phyloP scores from a whole-genome alignment of 495 filamentous ascomycete species.

The Xylaria palmicola region DNA sequence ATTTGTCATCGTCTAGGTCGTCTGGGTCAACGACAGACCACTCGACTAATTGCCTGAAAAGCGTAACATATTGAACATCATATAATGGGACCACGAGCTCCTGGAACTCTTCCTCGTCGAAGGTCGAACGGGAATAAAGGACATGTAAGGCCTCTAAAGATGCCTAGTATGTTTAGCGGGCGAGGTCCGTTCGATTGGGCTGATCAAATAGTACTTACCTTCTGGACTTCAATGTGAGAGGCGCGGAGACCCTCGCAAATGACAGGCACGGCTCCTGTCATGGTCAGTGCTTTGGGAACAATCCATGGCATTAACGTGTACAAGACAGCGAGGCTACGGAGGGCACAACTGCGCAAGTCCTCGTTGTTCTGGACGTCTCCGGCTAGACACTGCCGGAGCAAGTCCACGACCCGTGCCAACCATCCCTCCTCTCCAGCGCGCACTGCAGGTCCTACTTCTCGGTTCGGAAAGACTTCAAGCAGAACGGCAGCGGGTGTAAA shows the following conservation, averaged over 20 bases:
- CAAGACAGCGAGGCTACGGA: slow-evolving; percentile 73
- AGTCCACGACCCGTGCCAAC: slow-evolving; percentile 71
- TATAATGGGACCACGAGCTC: slow-evolving; percentile 79
- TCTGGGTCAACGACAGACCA: slow-evolving; percentile 78
- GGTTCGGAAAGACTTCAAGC: slow-evolving; percentile 66
- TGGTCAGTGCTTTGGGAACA: slow-evolving; percentile 74
- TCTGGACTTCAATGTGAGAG: slow-evolving; percentile 69
- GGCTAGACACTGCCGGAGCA: slow-evolving; percentile 71
- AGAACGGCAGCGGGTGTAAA: slow-evolving; percentile 80
- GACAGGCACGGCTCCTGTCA: slow-evolving; percentile 64
- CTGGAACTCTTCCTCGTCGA: slow-evolving; percentile 76
- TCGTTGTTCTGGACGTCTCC: slow-evolving; percentile 60
- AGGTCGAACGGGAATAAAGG: slow-evolving; percentile 70
- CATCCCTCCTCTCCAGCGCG: slow-evolving; percentile 82
- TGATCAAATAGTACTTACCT: slow-evolving; percentile 50
- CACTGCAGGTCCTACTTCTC: slow-evolving; percentile 58
- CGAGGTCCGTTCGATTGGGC: background rate
- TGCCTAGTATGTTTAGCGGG: slow-evolving; percentile 49
- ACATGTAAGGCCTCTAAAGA: slow-evolving; percentile 81
- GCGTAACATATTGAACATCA: slow-evolving; percentile 61
- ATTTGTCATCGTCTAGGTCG: slow-evolving; percentile 86
- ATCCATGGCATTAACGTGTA: slow-evolving; percentile 80
- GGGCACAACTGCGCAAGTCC: slow-evolving; percentile 62
- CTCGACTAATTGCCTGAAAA: slow-evolving; percentile 75
- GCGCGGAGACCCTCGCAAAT: slow-evolving; percentile 74